Conservation (phyloP, 257 asterid genomes). For the Lantana camara region DNA sequence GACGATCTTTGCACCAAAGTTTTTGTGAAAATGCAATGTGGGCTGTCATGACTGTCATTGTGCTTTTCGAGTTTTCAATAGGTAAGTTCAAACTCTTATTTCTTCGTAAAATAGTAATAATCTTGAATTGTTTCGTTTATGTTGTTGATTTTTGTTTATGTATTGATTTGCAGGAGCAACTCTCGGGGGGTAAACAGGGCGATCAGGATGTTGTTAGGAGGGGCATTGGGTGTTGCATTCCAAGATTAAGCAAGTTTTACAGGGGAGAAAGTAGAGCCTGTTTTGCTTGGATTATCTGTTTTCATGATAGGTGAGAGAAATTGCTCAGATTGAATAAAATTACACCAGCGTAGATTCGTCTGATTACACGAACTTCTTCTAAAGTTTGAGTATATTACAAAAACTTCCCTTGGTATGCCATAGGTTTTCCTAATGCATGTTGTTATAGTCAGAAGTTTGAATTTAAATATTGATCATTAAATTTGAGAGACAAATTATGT, state of each 20-base stretch:
- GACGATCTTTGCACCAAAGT: slow-evolving; percentile 36
- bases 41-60: slow-evolving; percentile 43
- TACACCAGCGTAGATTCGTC: no score
- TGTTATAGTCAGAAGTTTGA: no score
- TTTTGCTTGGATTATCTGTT: slow-evolving; percentile 40
- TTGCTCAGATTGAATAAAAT: neutral
- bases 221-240: slow-evolving; percentile 46
- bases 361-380: no score
- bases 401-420: no score
- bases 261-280: slow-evolving; percentile 42
- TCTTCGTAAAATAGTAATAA: neutral
- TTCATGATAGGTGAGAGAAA: slow-evolving; percentile 43
- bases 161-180: slow-evolving; percentile 55
- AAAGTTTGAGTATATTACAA: no score
- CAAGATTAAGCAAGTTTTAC: slow-evolving; percentile 44
- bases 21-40: slow-evolving; percentile 44
- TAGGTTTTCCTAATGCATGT: no score
- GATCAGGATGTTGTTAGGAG: slow-evolving; percentile 49
- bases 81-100: slow-evolving; percentile 28
- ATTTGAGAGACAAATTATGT: no score
- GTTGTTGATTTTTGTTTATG: neutral
- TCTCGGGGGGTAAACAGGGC: slow-evolving; percentile 63
- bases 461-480: no score
- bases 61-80: slow-evolving; percentile 29
- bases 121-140: no score